Evolutionary conservation across 495 filamentous ascomycete genomes (phyloP), one percentile per base, ranked within the genome.

Genomic region (Aspergillus mulundensis): DNA sequence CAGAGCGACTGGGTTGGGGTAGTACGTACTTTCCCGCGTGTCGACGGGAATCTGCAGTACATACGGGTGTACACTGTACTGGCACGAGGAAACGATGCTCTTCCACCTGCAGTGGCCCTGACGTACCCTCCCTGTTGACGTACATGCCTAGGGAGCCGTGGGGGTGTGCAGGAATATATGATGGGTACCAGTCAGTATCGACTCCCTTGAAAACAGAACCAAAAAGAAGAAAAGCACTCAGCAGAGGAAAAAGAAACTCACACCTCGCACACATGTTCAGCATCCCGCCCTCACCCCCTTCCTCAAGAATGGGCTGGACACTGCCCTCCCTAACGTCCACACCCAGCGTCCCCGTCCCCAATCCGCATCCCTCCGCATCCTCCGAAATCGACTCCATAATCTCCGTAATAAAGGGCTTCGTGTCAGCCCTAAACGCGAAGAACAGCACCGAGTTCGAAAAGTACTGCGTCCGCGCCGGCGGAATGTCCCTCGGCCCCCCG

Each of bases 401-500:
- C 47, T 49, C 67, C 5, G 61, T 63, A 10, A 63, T 62, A 6
- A 62, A 69, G 16, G 68, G 70, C 19, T 75, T 75, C 56, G 61
- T 75, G 20, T 23, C 64, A 6, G 70, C 71, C 7, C 42, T 73
- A 16, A 66, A 56, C 20, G 57, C 61, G 5, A 76, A 71, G 34
- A 73, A 65, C 15, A 55, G 69, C 15, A 46, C 44, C 19, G 68
- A 70, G 12, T 72, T 75, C 42, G 71, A 73, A 23, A 71, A 69
- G 36, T 64, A 72, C 56, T 75, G 70, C 53, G 60, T 75, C 7
- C 60, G 64, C 19, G 71, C 70, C 10, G 70, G 70, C 2, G 70
- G 71, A 0, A 75, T 75, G 71, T 65, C 71, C 14, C 63, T 75
- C 11, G 68, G 63, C 21, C 69, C 67, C 23, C 72, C 72, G 11